These are phyloP conservation scores for Sporothrix curviconia DNA, from an alignment of 2,329 filamentous ascomycete species.

Conservation along the genomic window DNA sequence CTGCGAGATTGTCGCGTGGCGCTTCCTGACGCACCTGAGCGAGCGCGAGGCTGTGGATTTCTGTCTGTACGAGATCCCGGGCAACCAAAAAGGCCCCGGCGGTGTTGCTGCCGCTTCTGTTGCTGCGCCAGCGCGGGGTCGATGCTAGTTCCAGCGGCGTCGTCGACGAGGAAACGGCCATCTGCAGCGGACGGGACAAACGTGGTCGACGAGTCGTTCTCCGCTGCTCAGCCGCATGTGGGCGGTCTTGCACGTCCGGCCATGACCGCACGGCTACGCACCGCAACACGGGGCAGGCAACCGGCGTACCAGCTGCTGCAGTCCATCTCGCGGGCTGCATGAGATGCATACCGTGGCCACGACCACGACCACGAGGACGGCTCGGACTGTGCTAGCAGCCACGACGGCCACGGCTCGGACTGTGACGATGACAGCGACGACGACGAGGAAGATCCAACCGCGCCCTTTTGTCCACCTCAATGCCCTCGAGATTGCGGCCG, in stretches of 20 bases:
- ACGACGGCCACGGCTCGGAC: slow-evolving; percentile 35
- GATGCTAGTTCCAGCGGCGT: not conserved
- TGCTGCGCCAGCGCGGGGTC: not conserved
- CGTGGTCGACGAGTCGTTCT: slow-evolving; percentile 14
- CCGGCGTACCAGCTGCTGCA: slow-evolving; percentile 43
- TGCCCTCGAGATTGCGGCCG: slow-evolving; percentile 77
- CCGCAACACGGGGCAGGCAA: slow-evolving; percentile 31
- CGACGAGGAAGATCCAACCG: slow-evolving; percentile 55
- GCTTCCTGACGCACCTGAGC: slow-evolving; percentile 64
- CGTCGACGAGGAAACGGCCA: slow-evolving; percentile 12
- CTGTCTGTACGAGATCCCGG: slow-evolving; percentile 66
- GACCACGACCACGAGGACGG: slow-evolving; percentile 47
- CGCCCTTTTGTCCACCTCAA: slow-evolving; percentile 73
- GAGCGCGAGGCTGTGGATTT: slow-evolving; percentile 68
- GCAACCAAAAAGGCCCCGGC: slow-evolving; percentile 24
- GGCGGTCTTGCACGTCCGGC: slow-evolving; percentile 1
- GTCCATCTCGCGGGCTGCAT: slow-evolving; percentile 52
- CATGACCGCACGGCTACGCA: not conserved
- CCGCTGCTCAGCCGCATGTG: slow-evolving; percentile 17
- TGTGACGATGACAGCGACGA: slow-evolving; percentile 38
- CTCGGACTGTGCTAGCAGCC: slow-evolving; percentile 37
- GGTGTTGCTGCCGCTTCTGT: slow-evolving; percentile 13
- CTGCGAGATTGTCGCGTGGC: slow-evolving; percentile 76
- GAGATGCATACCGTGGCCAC: slow-evolving; percentile 33
- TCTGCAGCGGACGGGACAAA: not conserved